phyloP scores from a whole-genome alignment of 768 basidiomycete genomes.

The Sarcodon aspratus region DNA sequence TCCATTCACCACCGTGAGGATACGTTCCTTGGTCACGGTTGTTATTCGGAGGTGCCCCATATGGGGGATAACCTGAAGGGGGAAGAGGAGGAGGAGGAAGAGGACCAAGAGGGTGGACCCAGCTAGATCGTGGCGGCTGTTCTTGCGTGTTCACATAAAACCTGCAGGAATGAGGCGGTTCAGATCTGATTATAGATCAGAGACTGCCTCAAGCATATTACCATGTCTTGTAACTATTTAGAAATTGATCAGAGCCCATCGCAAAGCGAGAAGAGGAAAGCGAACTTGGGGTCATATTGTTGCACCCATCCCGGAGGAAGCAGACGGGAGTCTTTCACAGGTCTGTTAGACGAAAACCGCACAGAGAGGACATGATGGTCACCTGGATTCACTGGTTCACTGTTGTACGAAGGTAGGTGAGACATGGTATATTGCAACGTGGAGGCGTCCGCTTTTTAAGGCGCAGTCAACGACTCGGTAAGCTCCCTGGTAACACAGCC shows the following conservation, averaged over 20 bases:
- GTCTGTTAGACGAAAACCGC: conserved; percentile 23
- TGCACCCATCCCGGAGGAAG: conserved; percentile 60
- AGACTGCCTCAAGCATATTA: conserved; percentile 17
- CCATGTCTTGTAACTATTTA: conserved; percentile 54
- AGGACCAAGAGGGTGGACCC: conserved; percentile 61
- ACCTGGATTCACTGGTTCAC: conserved; percentile 15
- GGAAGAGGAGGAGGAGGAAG: conserved; percentile 23
- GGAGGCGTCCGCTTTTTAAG: too few species aligned
- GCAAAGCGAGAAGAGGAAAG: conserved; percentile 14
- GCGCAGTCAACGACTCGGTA: too few species aligned
- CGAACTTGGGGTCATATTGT: conserved; percentile 60
- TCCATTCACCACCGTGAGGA: conserved; percentile 10
- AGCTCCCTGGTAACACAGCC: too few species aligned
- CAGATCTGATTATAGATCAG: neutral
- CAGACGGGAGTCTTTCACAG: conserved; percentile 32
- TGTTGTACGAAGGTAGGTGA: conserved; percentile 28
- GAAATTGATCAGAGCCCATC: conserved; percentile 11
- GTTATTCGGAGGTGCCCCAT: conserved; percentile 32
- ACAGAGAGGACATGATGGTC: neutral
- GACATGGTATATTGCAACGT: conserved; percentile 20
- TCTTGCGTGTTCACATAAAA: conserved; percentile 65
- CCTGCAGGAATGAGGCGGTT: conserved; percentile 26
- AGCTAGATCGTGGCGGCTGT: conserved; percentile 51
- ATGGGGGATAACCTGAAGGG: conserved; percentile 19
- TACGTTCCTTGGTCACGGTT: conserved; percentile 22